These are phyloP conservation scores for Aspergillus sp. DNA, from an alignment of 2,329 filamentous ascomycete genomes.

Conservation along the genomic window DNA sequence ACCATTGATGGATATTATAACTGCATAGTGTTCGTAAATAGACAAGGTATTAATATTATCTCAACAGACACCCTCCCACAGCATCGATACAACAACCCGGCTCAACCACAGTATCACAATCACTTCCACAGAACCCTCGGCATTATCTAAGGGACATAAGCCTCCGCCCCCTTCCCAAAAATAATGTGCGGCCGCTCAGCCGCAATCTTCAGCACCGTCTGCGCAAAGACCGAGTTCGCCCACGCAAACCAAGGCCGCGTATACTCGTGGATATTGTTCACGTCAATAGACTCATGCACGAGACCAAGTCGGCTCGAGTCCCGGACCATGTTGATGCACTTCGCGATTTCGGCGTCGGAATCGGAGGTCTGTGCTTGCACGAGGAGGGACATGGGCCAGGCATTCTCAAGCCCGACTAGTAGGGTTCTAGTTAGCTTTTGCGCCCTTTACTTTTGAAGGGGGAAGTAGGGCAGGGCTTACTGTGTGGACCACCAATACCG, in stretches of 20 bases:
- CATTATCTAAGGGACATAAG: constrained; percentile 26
- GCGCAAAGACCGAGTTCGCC: constrained; percentile 95
- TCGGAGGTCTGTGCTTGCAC: constrained; percentile 88
- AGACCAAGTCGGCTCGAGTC: constrained; percentile 73
- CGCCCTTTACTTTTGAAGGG: neutral
- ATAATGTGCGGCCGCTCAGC: constrained; percentile 84
- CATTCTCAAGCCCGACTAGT: constrained; percentile 80
- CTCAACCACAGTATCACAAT: neutral
- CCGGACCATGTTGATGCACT: constrained; percentile 72
- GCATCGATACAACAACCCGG: neutral
- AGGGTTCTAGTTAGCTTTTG: constrained; percentile 34
- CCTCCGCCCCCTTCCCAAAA: constrained; percentile 61
- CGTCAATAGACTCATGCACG: constrained; percentile 89
- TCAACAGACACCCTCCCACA: neutral
- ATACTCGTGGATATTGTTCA: constrained; percentile 68
- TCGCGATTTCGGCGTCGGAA: constrained; percentile 74
- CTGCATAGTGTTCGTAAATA: neutral
- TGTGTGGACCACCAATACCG: constrained; percentile 80
- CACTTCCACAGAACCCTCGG: neutral
- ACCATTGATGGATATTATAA: too few species aligned
- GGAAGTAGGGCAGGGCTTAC: constrained; percentile 37
- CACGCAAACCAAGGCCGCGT: constrained; percentile 95
- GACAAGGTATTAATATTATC: neutral
- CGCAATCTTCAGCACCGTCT: constrained; percentile 86
- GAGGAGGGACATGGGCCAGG: constrained; percentile 95